Conservation (phyloP, 495 filamentous ascomycete genomes). For the Emericellopsis terricola region DNA sequence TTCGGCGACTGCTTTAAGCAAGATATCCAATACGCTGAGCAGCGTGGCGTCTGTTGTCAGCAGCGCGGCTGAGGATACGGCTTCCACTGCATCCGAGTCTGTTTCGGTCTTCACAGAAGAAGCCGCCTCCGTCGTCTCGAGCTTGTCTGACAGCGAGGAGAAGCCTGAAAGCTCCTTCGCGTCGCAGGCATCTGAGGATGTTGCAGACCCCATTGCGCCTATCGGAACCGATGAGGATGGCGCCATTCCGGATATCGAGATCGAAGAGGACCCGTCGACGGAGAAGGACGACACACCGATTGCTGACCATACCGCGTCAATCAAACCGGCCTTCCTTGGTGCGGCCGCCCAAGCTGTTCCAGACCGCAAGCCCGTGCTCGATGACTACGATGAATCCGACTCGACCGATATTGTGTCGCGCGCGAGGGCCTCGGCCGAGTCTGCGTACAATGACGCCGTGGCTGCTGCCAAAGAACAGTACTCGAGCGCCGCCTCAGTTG, state of each 20-base stretch:
- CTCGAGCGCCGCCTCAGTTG: conserved; percentile 42
- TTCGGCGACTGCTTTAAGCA: too few species aligned
- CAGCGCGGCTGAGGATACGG: neutral
- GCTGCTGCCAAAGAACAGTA: conserved; percentile 44
- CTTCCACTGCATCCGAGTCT: neutral
- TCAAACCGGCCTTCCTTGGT: conserved; percentile 26
- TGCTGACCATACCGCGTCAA: conserved; percentile 2
- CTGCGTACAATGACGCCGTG: conserved; percentile 42
- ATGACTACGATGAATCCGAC: conserved; percentile 6
- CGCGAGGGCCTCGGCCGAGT: conserved; percentile 10
- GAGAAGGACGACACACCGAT: neutral
- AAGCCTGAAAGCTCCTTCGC: neutral
- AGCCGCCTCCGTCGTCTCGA: neutral
- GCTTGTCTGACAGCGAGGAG: neutral
- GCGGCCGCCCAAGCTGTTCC: conserved; percentile 26
- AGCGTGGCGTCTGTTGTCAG: neutral
- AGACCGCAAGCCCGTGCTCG: conserved; percentile 18
- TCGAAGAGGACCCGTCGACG: neutral
- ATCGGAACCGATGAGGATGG: neutral
- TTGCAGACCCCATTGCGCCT: neutral
- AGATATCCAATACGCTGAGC: neutral
- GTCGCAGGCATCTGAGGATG: neutral
- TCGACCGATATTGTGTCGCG: conserved; percentile 32
- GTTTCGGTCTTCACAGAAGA: neutral
- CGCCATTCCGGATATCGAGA: neutral